Base-by-base conservation (phyloP, 305 asterid species). In the Fraxinus albicans region DNA sequence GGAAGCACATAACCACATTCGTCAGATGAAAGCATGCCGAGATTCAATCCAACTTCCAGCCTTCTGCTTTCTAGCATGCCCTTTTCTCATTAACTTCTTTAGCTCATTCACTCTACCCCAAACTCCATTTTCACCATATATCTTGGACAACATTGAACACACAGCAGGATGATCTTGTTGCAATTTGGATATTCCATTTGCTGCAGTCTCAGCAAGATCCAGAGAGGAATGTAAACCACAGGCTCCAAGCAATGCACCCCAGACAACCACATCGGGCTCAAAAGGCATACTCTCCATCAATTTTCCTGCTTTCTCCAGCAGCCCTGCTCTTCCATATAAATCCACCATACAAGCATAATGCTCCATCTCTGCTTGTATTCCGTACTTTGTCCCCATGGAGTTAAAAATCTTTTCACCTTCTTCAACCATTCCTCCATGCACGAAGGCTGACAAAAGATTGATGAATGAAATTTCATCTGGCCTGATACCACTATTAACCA, bases 341-440 rank as follows among this genome's bases (percentile, higher is more conserved):
- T 95, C 97, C 78, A 95, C 98, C 96, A 95, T 91, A 79, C 98
- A 93, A 31, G 97, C 92, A 84, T 91, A 95, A 83, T 93, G 98
- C 82, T 90, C 95, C 94, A 89, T 88, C 84, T 87, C 91, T 53
- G 96, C 85, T 79, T 77, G 79, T 38, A 95, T 36, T n/a, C 89
- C 84, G 3, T 90, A 89, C 86, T 78, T 85, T 0, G 9, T 40
- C 38, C 38, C 47, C 96, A 93, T 95, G 80, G 91, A 88, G 76
- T 70, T 10, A 86, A 95, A 95, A 74, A 91, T 77, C 83, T 79
- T 88, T 74, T 93, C 98, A 6, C 96, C 98, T 84, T 92, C 94
- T 60, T 86, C 86, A 21, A 95, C 95, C 91, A 89, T 79, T 80
- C 98, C 98, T 15, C 95, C 96, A 75, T 93, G 98, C 8, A 89